These are phyloP conservation scores for Withania somnifera DNA, from an alignment of 305 asterid species.

Conservation along the genomic window DNA sequence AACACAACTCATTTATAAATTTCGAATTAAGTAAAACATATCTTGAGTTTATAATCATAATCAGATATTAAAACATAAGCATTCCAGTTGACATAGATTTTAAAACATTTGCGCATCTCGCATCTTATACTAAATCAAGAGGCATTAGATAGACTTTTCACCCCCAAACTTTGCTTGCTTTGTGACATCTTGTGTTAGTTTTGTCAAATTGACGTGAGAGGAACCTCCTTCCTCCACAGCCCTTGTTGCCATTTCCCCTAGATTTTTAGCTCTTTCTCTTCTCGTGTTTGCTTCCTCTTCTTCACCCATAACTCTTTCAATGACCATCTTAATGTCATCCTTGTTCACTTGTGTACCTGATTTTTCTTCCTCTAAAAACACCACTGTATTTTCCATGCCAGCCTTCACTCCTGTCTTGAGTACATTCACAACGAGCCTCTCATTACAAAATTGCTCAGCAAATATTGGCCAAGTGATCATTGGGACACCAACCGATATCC, in stretches of 20 bases:
- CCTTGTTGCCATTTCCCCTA: constrained; percentile 24
- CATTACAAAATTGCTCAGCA: constrained; percentile 40
- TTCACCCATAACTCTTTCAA: constrained; percentile 18
- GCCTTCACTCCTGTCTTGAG: constrained; percentile 24
- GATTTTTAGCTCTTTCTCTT: constrained; percentile 27
- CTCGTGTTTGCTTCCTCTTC: constrained; percentile 26
- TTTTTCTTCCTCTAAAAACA: constrained; percentile 25
- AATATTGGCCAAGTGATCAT: constrained; percentile 45
- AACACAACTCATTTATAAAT: too few species aligned
- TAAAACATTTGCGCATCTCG: too few species aligned
- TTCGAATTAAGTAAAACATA: too few species aligned
- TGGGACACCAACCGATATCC: constrained; percentile 32
- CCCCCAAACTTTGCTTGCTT: neutral
- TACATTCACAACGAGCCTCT: constrained; percentile 25
- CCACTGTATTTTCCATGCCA: constrained; percentile 19
- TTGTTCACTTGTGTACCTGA: constrained; percentile 16
- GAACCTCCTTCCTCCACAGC: constrained; percentile 38
- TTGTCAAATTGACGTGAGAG: constrained; percentile 19
- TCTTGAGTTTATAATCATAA: too few species aligned
- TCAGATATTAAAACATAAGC: too few species aligned
- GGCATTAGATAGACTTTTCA: neutral
- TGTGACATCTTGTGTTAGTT: constrained; percentile 23
- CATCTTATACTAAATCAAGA: neutral
- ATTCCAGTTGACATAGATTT: too few species aligned
- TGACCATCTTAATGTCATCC: constrained; percentile 18